Conservation (phyloP, 768 basidiomycete species). For the Leucosporidium yakuticum region DNA sequence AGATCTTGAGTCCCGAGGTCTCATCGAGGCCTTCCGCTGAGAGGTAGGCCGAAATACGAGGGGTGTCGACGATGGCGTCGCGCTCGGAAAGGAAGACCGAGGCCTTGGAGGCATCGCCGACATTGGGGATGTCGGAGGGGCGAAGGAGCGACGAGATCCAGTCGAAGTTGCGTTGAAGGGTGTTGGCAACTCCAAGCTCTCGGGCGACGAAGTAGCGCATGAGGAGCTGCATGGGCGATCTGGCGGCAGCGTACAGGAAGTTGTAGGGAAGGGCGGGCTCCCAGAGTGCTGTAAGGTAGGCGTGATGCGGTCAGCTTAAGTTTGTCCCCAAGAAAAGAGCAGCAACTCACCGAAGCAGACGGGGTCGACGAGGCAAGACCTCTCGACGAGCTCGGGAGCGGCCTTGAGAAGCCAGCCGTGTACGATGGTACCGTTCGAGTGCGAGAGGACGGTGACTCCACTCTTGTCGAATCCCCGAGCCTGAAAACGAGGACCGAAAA, state of each 20-base stretch:
- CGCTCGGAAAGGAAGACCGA: constrained; percentile 74
- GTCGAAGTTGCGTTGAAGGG: constrained; percentile 43
- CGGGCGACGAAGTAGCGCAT: constrained; percentile 77
- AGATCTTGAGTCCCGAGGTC: constrained; percentile 21
- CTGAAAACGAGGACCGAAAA: constrained; percentile 45
- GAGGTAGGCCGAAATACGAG: constrained; percentile 71
- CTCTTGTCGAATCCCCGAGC: constrained; percentile 48
- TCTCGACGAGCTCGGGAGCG: constrained; percentile 59
- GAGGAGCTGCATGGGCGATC: constrained; percentile 55
- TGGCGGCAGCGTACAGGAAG: constrained; percentile 56
- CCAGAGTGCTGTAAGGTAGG: constrained; percentile 62
- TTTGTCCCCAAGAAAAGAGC: too few relatives aligned
- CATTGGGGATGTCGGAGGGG: constrained; percentile 65
- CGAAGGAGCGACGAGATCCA: constrained; percentile 69
- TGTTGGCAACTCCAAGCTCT: constrained; percentile 68
- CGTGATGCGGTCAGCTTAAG: too few relatives aligned
- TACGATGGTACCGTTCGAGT: constrained; percentile 65
- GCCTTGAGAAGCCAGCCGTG: constrained; percentile 87
- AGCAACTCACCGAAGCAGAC: constrained; percentile 43
- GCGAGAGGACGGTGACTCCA: constrained; percentile 72
- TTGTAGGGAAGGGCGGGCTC: constrained; percentile 83
- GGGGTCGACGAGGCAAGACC: constrained; percentile 86
- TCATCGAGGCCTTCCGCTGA: background rate
- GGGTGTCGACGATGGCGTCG: constrained; percentile 68
- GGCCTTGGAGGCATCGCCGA: constrained; percentile 54